phyloP scores from a whole-genome alignment of 106 monocot genomes.

The Platanthera zijinensis region DNA sequence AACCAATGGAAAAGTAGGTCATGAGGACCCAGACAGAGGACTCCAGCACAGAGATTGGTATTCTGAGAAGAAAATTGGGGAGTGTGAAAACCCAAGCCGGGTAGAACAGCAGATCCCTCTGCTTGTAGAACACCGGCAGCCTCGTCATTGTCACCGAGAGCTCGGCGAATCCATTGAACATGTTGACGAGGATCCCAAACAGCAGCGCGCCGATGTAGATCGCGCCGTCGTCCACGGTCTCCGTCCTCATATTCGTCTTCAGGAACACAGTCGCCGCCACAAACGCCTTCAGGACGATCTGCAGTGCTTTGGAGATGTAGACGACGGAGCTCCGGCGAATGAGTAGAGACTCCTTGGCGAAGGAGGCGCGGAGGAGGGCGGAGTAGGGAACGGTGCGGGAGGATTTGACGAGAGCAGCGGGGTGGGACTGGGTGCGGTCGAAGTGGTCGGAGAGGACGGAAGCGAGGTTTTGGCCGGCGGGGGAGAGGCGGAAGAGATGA shows the following conservation, averaged over 20 bases:
- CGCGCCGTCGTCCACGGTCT: conserved; percentile 28
- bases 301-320: neutral
- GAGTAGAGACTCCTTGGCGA: conserved; percentile 65
- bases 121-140: conserved; percentile 77
- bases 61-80: conserved; percentile 45
- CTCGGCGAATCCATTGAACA: conserved; percentile 74
- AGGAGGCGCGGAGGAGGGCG: conserved; percentile 53
- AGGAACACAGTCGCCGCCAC: neutral
- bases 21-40: conserved; percentile 57
- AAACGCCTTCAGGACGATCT: neutral
- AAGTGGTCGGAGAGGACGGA: conserved; percentile 21
- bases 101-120: conserved; percentile 76
- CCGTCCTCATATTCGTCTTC: conserved; percentile 24
- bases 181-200: conserved; percentile 43
- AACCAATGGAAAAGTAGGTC: conserved; percentile 68
- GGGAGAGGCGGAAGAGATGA: conserved; percentile 23
- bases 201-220: conserved; percentile 57
- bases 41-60: conserved; percentile 64
- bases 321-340: conserved; percentile 55
- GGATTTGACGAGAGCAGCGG: neutral
- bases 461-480: conserved; percentile 36
- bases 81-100: conserved; percentile 86
- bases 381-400: conserved; percentile 25
- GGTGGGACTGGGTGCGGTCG: neutral
- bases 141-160: conserved; percentile 51